phyloP scores from a whole-genome alignment of 495 filamentous ascomycete species.

The Aspergillus incahuasiensis region DNA sequence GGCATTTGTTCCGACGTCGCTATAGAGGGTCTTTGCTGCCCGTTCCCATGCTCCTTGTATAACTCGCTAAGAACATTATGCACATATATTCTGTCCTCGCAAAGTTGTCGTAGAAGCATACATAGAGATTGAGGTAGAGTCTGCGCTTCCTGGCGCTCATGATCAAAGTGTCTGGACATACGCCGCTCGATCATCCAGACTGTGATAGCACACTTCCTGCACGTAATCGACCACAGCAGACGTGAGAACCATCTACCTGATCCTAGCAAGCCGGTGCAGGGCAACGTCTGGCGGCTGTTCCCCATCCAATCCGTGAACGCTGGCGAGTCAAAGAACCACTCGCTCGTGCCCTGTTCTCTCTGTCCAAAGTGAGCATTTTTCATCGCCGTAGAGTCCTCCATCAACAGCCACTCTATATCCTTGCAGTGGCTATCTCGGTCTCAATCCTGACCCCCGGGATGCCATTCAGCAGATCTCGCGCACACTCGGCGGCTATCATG shows the following conservation, averaged over 20 bases:
- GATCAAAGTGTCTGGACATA: constrained; percentile 39
- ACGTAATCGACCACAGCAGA: constrained; percentile 34
- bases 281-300: constrained; percentile 19
- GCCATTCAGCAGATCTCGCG: neutral
- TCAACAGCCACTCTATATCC: neutral
- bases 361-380: neutral
- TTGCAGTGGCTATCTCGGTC: neutral
- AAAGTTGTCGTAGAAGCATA: neutral
- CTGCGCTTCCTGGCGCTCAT: constrained; percentile 3
- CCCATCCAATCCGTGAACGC: neutral
- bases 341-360: neutral
- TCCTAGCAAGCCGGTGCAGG: constrained; percentile 43
- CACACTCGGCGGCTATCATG: neutral
- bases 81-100: neutral
- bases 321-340: neutral
- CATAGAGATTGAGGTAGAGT: neutral
- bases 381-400: neutral
- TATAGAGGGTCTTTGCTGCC: constrained; percentile 24
- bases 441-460: neutral
- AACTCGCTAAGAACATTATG: neutral
- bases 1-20: constrained; percentile 17
- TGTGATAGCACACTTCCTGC: constrained; percentile 4
- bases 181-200: constrained; percentile 24
- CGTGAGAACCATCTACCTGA: constrained; percentile 37
- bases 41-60: neutral